Base-by-base conservation (phyloP, 495 filamentous ascomycete genomes). In the Xylaria longipes region DNA sequence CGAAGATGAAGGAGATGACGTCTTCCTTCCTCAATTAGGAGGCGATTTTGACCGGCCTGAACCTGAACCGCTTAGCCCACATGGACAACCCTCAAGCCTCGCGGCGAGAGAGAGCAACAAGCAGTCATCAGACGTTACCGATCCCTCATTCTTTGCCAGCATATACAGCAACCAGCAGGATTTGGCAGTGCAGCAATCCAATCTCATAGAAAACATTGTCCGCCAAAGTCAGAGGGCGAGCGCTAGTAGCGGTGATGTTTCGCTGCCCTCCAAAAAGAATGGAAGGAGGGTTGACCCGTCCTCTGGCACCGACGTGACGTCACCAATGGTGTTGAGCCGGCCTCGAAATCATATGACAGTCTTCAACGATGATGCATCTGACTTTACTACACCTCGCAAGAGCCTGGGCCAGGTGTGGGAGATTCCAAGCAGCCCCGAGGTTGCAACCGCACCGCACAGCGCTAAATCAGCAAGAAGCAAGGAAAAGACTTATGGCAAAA, bases 211-310 rank as follows among this genome's bases (percentile, higher is more conserved):
- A 39, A 64, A 75, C 2, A 79, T 79, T 41, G 72, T 79, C 15
- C 77, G 73, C 17, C 77, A 77, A 29, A 77, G 75, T 25, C 77
- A 79, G 43, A 74, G 72, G 50, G 75, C 74, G 17, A 79, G 77
- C 56, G 67, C 65, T 15, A 79, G 72, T 39, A 76, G 75, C 22
- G 72, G 72, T 27, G 67, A 77, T 56, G 62, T 76, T 46, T 76
- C 77, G 27, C 69, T 75, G 15, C 72, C 72, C 14, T 63, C 69
- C 12, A 73, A 68, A 33, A 75, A 68, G 54, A 74, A 72, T 65
- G 68, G 69, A 50, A 73, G 45, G 33, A 77, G 73, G 46, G 15
- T 8, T 29, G 43, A 74, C 65, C 63, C 68, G 15, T 79, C 77
- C 29, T 79, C 73, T 35, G 71, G 61, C 41, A 79, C 77, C 9